These are phyloP conservation scores for Breviolum minutum DNA, from an alignment of 73 alveolate species.

Conservation along the genomic window DNA sequence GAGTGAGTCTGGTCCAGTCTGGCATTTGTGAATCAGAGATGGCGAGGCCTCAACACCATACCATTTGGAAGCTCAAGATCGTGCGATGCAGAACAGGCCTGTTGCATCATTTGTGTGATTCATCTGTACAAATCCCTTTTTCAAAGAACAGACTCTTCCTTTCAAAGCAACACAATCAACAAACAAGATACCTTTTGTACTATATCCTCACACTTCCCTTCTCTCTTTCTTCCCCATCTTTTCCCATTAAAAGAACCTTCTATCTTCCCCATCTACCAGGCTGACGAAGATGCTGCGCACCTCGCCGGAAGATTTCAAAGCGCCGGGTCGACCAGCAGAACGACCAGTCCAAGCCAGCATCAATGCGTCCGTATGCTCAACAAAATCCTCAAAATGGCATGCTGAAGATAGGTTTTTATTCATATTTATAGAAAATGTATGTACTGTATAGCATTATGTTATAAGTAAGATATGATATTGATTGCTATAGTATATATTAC, in stretches of 20 bases:
- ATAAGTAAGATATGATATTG: too few relatives aligned
- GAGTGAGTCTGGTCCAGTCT: not conserved
- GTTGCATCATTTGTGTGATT: too few relatives aligned
- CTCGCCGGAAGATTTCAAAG: conserved; percentile 73
- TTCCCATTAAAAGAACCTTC: not conserved
- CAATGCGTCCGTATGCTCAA: not conserved
- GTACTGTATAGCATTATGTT: too few relatives aligned
- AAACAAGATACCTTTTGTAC: too few relatives aligned
- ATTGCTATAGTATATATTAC: too few relatives aligned
- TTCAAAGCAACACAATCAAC: too few relatives aligned
- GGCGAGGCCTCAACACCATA: conserved; percentile 53
- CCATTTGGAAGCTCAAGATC: conserved; percentile 38
- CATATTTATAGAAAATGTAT: too few relatives aligned
- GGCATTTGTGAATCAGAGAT: not conserved
- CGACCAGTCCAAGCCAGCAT: conserved; percentile 37
- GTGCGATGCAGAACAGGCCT: conserved; percentile 68
- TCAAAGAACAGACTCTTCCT: too few relatives aligned
- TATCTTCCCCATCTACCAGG: not conserved
- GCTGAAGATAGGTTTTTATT: too few relatives aligned
- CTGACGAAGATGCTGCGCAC: conserved; percentile 56
- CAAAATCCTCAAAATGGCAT: not conserved
- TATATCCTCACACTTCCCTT: not conserved
- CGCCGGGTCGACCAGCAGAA: conserved; percentile 55
- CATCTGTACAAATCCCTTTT: too few relatives aligned
- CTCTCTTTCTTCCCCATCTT: too few relatives aligned